phyloP scores from a whole-genome alignment of 306 rosid genomes.

The Corylus americana region DNA sequence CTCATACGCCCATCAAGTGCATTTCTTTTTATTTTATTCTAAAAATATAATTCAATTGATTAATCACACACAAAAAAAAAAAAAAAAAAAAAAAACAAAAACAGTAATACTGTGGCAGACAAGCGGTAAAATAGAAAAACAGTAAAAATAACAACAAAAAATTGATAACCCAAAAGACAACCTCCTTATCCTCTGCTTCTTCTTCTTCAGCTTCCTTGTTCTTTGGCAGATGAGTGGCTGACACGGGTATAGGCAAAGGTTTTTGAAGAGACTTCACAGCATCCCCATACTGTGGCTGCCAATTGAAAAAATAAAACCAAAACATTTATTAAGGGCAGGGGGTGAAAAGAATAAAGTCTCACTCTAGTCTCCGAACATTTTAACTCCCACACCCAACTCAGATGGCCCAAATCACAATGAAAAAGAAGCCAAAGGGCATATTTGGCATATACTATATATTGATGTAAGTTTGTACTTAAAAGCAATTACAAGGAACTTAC shows the following conservation, averaged over 20 bases:
- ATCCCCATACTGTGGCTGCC: slow-evolving; percentile 65
- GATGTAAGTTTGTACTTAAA: not conserved
- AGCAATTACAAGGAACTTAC: not conserved
- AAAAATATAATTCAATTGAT: not conserved
- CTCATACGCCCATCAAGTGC: too few relatives aligned
- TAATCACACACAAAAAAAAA: too few relatives aligned
- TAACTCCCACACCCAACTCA: not conserved
- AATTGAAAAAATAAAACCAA: slow-evolving; percentile 12
- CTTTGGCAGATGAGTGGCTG: slow-evolving; percentile 36
- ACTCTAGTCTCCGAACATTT: not conserved
- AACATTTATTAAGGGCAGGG: not conserved
- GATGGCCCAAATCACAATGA: not conserved
- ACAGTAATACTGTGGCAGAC: slow-evolving; percentile 3
- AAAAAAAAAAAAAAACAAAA: not conserved
- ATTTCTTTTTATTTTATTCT: not conserved
- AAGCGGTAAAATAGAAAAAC: slow-evolving; percentile 3
- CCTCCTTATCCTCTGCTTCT: slow-evolving; percentile 56
- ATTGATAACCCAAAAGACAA: slow-evolving; percentile 30
- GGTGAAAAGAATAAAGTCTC: not conserved
- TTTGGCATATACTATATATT: not conserved
- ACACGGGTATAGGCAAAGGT: slow-evolving; percentile 59
- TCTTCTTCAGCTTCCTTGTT: slow-evolving; percentile 54
- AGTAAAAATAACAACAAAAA: not conserved
- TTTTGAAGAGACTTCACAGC: slow-evolving; percentile 65
- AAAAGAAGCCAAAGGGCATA: not conserved